These are phyloP conservation scores for Erigeron philadelphicus DNA, from an alignment of 140 eudicot genomes.

Conservation along the genomic window DNA sequence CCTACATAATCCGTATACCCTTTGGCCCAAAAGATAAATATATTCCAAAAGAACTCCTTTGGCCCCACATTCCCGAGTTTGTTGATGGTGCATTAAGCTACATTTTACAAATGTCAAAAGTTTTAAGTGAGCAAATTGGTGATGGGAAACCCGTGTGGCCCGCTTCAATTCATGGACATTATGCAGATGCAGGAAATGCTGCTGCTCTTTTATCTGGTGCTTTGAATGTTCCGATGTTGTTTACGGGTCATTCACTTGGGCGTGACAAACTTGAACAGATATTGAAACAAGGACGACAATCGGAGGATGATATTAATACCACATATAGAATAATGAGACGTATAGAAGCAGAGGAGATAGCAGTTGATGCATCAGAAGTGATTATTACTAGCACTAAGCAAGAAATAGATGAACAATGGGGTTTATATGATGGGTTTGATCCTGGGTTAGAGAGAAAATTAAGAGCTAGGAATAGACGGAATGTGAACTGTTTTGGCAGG, in stretches of 20 bases:
- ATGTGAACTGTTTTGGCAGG: slow-evolving; percentile 76
- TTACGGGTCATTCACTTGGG: slow-evolving; percentile 92
- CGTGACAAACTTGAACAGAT: slow-evolving; percentile 87
- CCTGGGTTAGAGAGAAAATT: slow-evolving; percentile 70
- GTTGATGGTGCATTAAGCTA: slow-evolving; percentile 80
- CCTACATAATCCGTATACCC: slow-evolving; percentile 83
- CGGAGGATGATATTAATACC: slow-evolving; percentile 68
- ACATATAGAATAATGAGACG: slow-evolving; percentile 80
- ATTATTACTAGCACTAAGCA: slow-evolving; percentile 80
- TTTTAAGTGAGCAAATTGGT: slow-evolving; percentile 76
- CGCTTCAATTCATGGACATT: slow-evolving; percentile 79
- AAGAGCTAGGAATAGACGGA: slow-evolving; percentile 61
- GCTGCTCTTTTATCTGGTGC: slow-evolving; percentile 87
- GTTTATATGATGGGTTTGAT: slow-evolving; percentile 77
- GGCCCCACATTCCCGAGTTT: slow-evolving; percentile 90
- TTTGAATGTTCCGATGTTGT: slow-evolving; percentile 83
- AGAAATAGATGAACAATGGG: slow-evolving; percentile 96
- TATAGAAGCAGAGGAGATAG: slow-evolving; percentile 79
- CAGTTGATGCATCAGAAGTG: slow-evolving; percentile 75
- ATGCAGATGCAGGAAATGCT: slow-evolving; percentile 85
- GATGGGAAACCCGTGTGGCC: slow-evolving; percentile 81
- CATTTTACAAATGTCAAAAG: slow-evolving; percentile 73
- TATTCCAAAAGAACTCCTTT: slow-evolving; percentile 68
- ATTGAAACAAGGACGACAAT: slow-evolving; percentile 70
- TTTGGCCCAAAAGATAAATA: slow-evolving; percentile 83